Conservation (phyloP, 148 eudicot genomes). For the Arctostaphylos glauca region DNA sequence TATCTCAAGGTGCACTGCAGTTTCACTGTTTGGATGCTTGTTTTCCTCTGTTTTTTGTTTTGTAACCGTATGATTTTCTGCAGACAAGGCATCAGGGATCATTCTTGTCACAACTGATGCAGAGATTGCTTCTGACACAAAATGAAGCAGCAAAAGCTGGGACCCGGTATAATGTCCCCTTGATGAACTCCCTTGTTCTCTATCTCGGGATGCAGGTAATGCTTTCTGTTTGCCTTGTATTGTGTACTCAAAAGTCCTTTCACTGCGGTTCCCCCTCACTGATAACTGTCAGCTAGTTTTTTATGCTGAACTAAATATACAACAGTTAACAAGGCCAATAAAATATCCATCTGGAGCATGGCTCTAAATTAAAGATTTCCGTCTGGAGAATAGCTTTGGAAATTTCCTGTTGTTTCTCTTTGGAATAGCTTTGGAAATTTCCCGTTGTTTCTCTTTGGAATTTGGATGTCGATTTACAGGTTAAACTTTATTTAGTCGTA, state of each 20-base stretch:
- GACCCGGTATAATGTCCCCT: constrained; percentile 88
- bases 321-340: not conserved
- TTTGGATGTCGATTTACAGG: too few species aligned
- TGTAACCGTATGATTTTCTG: constrained; percentile 4
- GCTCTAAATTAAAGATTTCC: not conserved
- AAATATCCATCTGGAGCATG: constrained; percentile 2
- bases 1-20: constrained; percentile 60
- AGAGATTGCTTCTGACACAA: constrained; percentile 67
- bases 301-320: not conserved
- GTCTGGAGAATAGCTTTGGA: not conserved
- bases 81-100: constrained; percentile 78
- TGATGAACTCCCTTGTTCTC: constrained; percentile 89
- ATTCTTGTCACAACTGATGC: constrained; percentile 71
- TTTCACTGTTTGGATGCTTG: not conserved
- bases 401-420: too few species aligned
- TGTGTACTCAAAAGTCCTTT: not conserved
- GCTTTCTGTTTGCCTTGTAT: constrained; percentile 11
- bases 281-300: not conserved
- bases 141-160: constrained; percentile 67
- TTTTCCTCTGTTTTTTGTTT: not conserved
- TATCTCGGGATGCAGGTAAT: constrained; percentile 88
- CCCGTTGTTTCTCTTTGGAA: not conserved
- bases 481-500: too few species aligned
- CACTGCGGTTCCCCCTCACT: not conserved
- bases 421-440: too few species aligned